These are phyloP conservation scores for Bretziella fagacearum DNA, from an alignment of 2,329 filamentous ascomycete species.

Conservation along the genomic window DNA sequence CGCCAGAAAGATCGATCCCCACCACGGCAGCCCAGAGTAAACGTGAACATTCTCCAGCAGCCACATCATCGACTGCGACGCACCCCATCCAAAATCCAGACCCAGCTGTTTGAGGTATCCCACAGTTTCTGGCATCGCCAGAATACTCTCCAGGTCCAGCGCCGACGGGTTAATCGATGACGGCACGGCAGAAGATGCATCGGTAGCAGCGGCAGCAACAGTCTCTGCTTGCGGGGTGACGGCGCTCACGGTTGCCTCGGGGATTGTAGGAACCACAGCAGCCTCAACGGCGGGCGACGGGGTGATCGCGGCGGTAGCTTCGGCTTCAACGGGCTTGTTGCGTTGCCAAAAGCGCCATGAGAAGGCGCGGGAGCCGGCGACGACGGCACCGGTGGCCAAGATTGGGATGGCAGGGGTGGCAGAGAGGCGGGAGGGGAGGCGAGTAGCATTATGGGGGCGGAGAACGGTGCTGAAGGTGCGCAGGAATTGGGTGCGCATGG, in stretches of 20 bases:
- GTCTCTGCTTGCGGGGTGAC: constrained; percentile 7
- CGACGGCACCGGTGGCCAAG: constrained; percentile 9
- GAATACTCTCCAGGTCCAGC: constrained; percentile 21
- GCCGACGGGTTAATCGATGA: constrained; percentile 16
- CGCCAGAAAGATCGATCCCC: constrained; percentile 50
- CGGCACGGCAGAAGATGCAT: constrained; percentile 16
- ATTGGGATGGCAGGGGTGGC: constrained; percentile 2
- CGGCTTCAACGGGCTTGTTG: constrained; percentile 14
- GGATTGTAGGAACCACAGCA: constrained; percentile 10
- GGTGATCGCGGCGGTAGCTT: constrained; percentile 15
- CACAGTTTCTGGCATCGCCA: constrained; percentile 53
- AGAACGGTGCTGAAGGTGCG: constrained; percentile 10
- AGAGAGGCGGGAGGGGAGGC: constrained; percentile 1
- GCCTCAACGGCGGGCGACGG: constrained; percentile 14
- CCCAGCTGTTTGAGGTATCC: constrained; percentile 73
- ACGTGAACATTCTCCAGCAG: constrained; percentile 70
- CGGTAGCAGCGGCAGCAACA: constrained; percentile 11
- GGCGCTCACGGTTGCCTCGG: constrained; percentile 14
- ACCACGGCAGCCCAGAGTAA: constrained; percentile 63
- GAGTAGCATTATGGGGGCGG: constrained; percentile 8
- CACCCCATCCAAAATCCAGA: constrained; percentile 73
- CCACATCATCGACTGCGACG: constrained; percentile 57
- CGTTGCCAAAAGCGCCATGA: constrained; percentile 15
- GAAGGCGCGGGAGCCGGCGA: constrained; percentile 14
- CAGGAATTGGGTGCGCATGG: constrained; percentile 1